Base-by-base conservation (phyloP, 1,284 basidiomycete genomes). In the Leucoagaricus sp. region DNA sequence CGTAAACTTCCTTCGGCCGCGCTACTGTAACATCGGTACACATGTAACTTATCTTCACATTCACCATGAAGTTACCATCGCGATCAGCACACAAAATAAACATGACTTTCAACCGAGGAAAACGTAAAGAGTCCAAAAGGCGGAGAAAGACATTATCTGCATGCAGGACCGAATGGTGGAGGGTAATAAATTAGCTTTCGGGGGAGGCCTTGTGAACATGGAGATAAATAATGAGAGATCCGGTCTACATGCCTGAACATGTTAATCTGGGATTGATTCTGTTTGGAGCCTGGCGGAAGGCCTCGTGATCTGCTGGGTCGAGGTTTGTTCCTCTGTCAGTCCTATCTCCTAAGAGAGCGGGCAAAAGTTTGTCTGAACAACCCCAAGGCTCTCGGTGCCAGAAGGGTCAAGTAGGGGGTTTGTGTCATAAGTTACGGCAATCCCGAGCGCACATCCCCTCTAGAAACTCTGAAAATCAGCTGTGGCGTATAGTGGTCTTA, bases 331-430 rank as follows among this genome's bases (percentile, higher is more conserved):
- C 31, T 33, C 10, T 23, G 23, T 33, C 19, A 5, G 13, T 33
- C 15, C 46, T 33, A n/a, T 46, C 13, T 12, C 33, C 48, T 49
- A 7, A 15, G 34, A 38, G 23, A 38, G 23, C 19, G 34, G 48
- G 33, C 13, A 38, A 25, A 17, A 28, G n/a, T n/a, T n/a, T n/a
- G n/a, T n/a, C n/a, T n/a, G n/a, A n/a, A n/a, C n/a, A n/a, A n/a
- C n/a, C n/a, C n/a, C n/a, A n/a, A n/a, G n/a, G n/a, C n/a, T n/a
- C n/a, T 53, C 51, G 51, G 51, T 17, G 19, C 15, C 51, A 53
- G 51, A 53, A 53, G 51, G 51, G 51, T 34, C 41, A 25, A 19
- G 36, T 41, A 17, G 19, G 29, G 21, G 12, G 13, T 9, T 38
- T 34, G 15, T 34, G 19, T n/a, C 51, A 36, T 4, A 34, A 15